phyloP scores from a whole-genome alignment of 495 filamentous ascomycete species.

The Aspergillus conjunctus region DNA sequence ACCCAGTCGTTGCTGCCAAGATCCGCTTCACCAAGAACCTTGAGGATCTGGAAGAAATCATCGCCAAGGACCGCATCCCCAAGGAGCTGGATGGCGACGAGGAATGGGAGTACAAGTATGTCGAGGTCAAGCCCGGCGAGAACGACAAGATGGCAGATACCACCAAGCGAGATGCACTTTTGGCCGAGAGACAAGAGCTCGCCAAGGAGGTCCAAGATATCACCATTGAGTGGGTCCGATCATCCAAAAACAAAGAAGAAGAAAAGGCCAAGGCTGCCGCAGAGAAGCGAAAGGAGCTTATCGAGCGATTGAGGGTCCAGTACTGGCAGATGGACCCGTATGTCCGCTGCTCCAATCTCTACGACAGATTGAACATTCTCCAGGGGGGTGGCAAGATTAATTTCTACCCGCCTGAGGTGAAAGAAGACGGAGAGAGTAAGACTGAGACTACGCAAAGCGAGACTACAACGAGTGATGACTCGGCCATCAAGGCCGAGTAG shows the following conservation, averaged over 20 bases:
- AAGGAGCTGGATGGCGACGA: conserved; percentile 82
- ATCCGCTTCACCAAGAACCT: conserved; percentile 89
- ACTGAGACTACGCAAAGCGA: conserved; percentile 17
- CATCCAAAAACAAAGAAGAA: conserved; percentile 49
- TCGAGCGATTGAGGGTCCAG: conserved; percentile 63
- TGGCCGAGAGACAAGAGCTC: conserved; percentile 58
- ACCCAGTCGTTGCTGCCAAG: conserved; percentile 93
- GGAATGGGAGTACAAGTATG: conserved; percentile 75
- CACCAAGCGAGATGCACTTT: conserved; percentile 60
- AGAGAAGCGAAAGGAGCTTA: conserved; percentile 60
- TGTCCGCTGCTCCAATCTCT: conserved; percentile 68
- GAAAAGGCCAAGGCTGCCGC: conserved; percentile 49
- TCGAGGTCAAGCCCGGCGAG: conserved; percentile 70
- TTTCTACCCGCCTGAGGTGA: conserved; percentile 58
- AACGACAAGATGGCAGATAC: conserved; percentile 71
- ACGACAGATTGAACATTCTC: conserved; percentile 74
- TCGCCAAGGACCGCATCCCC: conserved; percentile 68
- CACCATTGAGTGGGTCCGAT: conserved; percentile 69
- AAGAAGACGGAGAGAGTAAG: conserved; percentile 11
- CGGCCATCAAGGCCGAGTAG: conserved; percentile 41
- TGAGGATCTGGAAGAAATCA: conserved; percentile 77
- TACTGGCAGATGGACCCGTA: conserved; percentile 88
- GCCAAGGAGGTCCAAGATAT: conserved; percentile 69
- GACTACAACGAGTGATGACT: conserved; percentile 22
- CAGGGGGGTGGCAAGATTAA: conserved; percentile 64